phyloP scores from a whole-genome alignment of 805 yeast species.

The Teunomyces funiuensis region DNA sequence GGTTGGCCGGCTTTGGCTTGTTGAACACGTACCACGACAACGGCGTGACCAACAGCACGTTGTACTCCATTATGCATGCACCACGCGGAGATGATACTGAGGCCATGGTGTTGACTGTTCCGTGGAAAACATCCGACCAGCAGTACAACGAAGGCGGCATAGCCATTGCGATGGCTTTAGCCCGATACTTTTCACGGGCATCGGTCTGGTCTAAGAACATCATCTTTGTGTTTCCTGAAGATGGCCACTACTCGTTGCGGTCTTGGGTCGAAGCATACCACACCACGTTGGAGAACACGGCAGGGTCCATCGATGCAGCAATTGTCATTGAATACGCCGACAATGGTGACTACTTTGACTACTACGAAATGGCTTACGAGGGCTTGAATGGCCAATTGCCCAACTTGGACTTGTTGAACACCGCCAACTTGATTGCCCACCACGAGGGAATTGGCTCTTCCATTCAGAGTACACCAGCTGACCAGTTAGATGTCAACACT shows the following conservation, averaged over 20 bases:
- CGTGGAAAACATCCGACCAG: constrained; percentile 73
- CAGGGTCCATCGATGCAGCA: constrained; percentile 93
- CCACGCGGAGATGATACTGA: constrained; percentile 97
- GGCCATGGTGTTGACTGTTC: constrained; percentile 86
- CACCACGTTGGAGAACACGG: constrained; percentile 77
- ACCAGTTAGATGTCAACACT: constrained; percentile 45
- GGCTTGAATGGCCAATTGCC: constrained; percentile 97
- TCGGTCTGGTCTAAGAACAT: constrained; percentile 95
- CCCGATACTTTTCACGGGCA: constrained; percentile 80
- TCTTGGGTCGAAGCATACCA: constrained; percentile 96
- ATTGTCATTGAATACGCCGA: constrained; percentile 77
- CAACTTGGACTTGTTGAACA: constrained; percentile 83
- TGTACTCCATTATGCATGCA: constrained; percentile 85
- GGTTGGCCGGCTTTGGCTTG: constrained; percentile 75
- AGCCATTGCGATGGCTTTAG: constrained; percentile 67
- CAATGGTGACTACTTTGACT: constrained; percentile 64
- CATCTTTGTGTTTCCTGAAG: constrained; percentile 77
- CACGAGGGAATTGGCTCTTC: constrained; percentile 75
- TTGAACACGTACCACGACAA: constrained; percentile 48
- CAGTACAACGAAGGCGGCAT: constrained; percentile 77
- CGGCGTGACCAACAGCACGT: constrained; percentile 44
- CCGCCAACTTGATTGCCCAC: constrained; percentile 68
- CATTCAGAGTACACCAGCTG: constrained; percentile 57
- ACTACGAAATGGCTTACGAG: constrained; percentile 72
- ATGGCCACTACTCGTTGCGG: constrained; percentile 66